Evolutionary conservation across 129 eudicot genomes (phyloP).

Genomic region (Artemisia argyi): DNA sequence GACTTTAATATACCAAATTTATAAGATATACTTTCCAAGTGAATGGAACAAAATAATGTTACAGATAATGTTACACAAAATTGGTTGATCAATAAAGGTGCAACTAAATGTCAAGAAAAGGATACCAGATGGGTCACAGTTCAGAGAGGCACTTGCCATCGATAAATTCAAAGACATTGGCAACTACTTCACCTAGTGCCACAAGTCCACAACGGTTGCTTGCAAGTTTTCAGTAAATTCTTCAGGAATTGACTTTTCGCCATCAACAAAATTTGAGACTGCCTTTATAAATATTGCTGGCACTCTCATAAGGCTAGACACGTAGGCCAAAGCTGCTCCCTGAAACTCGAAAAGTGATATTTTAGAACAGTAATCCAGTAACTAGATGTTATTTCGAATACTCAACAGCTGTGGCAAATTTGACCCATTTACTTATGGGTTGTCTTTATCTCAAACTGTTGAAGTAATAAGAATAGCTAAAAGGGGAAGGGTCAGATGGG

Average conservation of each 20-base stretch:
- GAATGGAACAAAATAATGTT: neutral
- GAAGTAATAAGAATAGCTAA: too few species aligned
- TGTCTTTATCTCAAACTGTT: neutral
- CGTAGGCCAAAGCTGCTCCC: constrained; percentile 96
- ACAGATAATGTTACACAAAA: neutral
- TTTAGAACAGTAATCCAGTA: neutral
- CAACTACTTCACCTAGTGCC: constrained; percentile 58
- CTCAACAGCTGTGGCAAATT: neutral
- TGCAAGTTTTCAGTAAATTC: constrained; percentile 72
- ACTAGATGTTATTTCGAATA: neutral
- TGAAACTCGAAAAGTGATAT: constrained; percentile 27
- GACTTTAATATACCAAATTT: too few species aligned
- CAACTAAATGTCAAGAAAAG: neutral
- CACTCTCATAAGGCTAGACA: constrained; percentile 70
- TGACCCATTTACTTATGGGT: neutral
- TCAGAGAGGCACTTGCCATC: constrained; percentile 66
- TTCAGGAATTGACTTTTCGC: constrained; percentile 78
- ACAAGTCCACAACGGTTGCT: constrained; percentile 58
- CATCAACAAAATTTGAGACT: constrained; percentile 90
- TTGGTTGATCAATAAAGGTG: constrained; percentile 6
- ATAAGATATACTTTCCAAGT: too few species aligned
- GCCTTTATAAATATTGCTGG: constrained; percentile 80
- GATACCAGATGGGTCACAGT: constrained; percentile 28
- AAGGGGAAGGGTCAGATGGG: too few species aligned
- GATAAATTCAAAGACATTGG: constrained; percentile 64